These are phyloP conservation scores for Kuraishia ogatae DNA, from an alignment of 805 yeast genomes.

Conservation along the genomic window DNA sequence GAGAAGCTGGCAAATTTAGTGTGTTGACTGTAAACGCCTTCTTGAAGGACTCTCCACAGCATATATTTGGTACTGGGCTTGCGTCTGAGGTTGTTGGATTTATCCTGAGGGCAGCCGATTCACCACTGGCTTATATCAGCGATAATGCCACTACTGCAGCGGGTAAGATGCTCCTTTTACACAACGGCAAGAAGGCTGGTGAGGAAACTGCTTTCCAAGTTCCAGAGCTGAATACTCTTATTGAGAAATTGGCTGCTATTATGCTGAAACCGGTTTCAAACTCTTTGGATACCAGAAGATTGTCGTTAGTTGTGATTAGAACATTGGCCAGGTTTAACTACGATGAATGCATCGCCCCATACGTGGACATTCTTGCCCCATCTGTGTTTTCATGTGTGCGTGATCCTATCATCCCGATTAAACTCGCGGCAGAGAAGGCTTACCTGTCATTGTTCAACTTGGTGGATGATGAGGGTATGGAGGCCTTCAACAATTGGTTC, in stretches of 20 bases:
- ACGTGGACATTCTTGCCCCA: constrained; percentile 52
- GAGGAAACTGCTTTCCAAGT: constrained; percentile 27
- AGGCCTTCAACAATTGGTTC: constrained; percentile 59
- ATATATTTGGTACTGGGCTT: constrained; percentile 46
- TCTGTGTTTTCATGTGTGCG: constrained; percentile 76
- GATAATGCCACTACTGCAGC: constrained; percentile 75
- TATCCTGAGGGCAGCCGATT: constrained; percentile 33
- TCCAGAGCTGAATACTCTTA: constrained; percentile 21
- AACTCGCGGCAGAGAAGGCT: constrained; percentile 90
- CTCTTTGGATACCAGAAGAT: constrained; percentile 72
- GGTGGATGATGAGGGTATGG: constrained; percentile 54
- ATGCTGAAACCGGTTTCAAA: constrained; percentile 46
- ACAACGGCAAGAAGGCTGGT: constrained; percentile 27
- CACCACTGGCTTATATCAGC: constrained; percentile 42
- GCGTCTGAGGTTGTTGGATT: constrained; percentile 39
- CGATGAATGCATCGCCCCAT: constrained; percentile 39
- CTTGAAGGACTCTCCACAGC: constrained; percentile 66
- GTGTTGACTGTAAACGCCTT: constrained; percentile 71
- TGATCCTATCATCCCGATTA: constrained; percentile 84
- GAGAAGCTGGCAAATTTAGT: constrained; percentile 49
- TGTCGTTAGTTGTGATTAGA: constrained; percentile 66
- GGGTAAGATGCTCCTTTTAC: constrained; percentile 65
- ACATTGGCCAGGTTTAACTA: constrained; percentile 62
- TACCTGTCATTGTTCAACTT: constrained; percentile 64
- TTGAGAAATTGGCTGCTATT: constrained; percentile 40